Evolutionary conservation across 129 eudicot genomes (phyloP), one percentile per base, ranked within the genome.

Genomic region (Heracleum sosnowskyi): DNA sequence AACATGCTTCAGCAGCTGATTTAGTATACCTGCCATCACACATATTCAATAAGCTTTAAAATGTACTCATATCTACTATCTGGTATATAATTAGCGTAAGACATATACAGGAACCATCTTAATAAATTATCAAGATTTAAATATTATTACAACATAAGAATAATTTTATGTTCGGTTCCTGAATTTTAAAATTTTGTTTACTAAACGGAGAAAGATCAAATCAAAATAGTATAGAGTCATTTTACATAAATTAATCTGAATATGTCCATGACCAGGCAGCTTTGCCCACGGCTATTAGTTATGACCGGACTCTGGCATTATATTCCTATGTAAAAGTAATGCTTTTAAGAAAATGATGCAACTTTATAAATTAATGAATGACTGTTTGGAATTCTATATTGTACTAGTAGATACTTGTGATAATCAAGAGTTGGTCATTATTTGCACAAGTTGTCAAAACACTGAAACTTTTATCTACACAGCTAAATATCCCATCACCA

Each of bases 1-100:
- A 92, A 79, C 97, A 88, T 34, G 97, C 94, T 41, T 81, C 85
- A 60, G 99, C 97, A 73, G 95, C 97, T 15, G 86, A 86, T 64
- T 92, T 96, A 11, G 99, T 92, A 87, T 87, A 84, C 87, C 99
- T 96, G 87, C 75, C 80, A 79, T 63, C 22, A 46, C 41, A 33
- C 49, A 36, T 31, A 76, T 73, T 76, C 28, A 5, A 1, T 7
- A 31, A 55, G 40, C 10, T 28, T 26, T 16, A 4, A 57, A 3
- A 22, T 8, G 31, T 41, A 28, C 6, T n/a, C n/a, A n/a, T n/a
- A n/a, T n/a, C n/a, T n/a, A n/a, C n/a, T n/a, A n/a, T n/a, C n/a
- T n/a, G n/a, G n/a, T 20, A 53, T 53, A 53, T 53, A 53, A 5
- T 6, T 20, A 20, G 11, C 26, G 1, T 7, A 53, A 8, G 11